These are phyloP conservation scores for Rhodosporidiobolus sp. DNA, from an alignment of 768 basidiomycete genomes.

Conservation along the genomic window DNA sequence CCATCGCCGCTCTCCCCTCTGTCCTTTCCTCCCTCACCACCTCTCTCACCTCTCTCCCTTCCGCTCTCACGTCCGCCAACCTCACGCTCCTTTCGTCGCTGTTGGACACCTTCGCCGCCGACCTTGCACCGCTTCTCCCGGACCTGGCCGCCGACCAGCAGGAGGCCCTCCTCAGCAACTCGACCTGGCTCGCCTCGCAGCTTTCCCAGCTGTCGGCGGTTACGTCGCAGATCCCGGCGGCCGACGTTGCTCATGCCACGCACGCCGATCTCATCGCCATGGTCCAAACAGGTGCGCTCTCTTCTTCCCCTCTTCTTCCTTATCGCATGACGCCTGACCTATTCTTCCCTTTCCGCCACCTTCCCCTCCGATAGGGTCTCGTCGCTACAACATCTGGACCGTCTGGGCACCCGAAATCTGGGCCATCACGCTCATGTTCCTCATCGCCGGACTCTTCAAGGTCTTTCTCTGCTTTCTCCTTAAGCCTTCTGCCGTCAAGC, in stretches of 20 bases:
- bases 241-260: not conserved
- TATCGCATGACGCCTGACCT: too few relatives aligned
- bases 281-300: not conserved
- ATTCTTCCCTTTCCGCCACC: too few relatives aligned
- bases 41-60: not conserved
- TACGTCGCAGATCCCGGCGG: not conserved
- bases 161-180: constrained; percentile 1
- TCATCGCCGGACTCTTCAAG: not conserved
- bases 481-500: not conserved
- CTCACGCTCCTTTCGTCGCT: not conserved
- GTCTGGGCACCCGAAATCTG: constrained; percentile 4
- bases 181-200: not conserved
- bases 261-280: not conserved
- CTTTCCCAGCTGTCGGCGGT: not conserved
- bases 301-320: not conserved
- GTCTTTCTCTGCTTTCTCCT: not conserved
- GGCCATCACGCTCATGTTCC: not conserved
- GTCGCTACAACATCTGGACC: not conserved
- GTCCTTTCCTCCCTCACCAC: not conserved
- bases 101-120: not conserved
- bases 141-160: not conserved
- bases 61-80: not conserved
- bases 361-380: too few relatives aligned
- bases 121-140: not conserved
- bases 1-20: not conserved